phyloP scores from a whole-genome alignment of 768 basidiomycete genomes.

The Boletus coccyginus region DNA sequence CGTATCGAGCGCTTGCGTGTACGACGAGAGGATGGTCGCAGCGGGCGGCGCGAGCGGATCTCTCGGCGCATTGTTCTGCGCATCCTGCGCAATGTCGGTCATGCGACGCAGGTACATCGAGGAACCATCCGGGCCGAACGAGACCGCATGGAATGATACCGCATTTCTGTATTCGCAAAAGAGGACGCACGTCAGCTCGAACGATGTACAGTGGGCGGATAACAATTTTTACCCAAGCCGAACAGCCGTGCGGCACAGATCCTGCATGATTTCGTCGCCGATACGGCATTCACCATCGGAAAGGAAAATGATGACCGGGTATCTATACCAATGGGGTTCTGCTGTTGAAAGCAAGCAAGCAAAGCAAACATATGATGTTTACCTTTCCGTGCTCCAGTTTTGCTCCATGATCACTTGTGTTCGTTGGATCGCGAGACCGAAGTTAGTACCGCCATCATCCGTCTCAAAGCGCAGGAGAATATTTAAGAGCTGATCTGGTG shows the following conservation, averaged over 20 bases:
- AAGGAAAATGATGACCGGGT: slow-evolving; percentile 39
- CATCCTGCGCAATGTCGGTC: slow-evolving; percentile 49
- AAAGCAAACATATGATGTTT: not conserved
- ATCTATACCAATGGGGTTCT: slow-evolving; percentile 1
- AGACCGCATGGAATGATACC: slow-evolving; percentile 55
- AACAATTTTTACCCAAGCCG: slow-evolving; percentile 39
- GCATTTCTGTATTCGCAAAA: slow-evolving; percentile 39
- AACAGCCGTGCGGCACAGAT: slow-evolving; percentile 41
- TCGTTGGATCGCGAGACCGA: slow-evolving; percentile 36
- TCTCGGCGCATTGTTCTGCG: slow-evolving; percentile 42
- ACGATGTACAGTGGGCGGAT: rapidly evolving
- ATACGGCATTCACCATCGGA: slow-evolving; percentile 32
- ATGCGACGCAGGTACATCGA: slow-evolving; percentile 41
- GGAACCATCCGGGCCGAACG: slow-evolving; percentile 41
- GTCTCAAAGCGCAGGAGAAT: slow-evolving; percentile 33
- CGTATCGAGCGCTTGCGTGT: slow-evolving; percentile 48
- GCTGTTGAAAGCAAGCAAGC: not conserved
- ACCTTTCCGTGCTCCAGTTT: slow-evolving; percentile 54
- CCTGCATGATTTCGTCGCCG: too few relatives aligned
- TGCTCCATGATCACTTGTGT: slow-evolving; percentile 40
- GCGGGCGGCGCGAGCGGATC: slow-evolving; percentile 36
- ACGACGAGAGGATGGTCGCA: slow-evolving; percentile 42
- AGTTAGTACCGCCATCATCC: slow-evolving; percentile 41
- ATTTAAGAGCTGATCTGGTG: slow-evolving; percentile 44
- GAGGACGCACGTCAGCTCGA: not conserved